Percentiles rank a stretch among this genome's conserved stretches.
Evolutionary conservation across 2,329 filamentous ascomycete species (phyloP).

Genomic region (Microthyrium microscopicum): DNA sequence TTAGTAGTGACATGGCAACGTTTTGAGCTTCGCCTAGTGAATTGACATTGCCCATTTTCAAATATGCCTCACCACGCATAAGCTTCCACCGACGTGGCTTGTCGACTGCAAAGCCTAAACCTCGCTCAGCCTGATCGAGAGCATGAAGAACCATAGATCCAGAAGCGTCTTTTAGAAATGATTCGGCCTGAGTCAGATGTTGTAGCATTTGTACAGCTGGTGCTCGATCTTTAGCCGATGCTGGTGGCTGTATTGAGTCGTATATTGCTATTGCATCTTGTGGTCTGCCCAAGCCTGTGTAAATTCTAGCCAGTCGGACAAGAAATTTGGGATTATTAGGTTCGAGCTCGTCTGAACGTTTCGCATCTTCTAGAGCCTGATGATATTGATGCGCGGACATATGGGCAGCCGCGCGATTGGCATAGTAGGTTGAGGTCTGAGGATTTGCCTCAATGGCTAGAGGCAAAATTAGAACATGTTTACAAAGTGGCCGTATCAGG

Average conservation of each 20-base stretch:
- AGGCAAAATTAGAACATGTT: conserved; percentile 3
- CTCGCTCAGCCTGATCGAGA: conserved; percentile 74
- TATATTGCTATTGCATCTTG: conserved; percentile 76
- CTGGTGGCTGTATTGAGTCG: conserved; percentile 59
- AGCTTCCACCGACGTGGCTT: conserved; percentile 88
- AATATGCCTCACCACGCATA: conserved; percentile 76
- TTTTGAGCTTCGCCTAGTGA: conserved; percentile 83
- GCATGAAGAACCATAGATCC: conserved; percentile 88
- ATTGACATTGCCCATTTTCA: conserved; percentile 85
- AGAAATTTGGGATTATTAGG: conserved; percentile 76
- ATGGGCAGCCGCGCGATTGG: conserved; percentile 86
- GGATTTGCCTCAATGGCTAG: conserved; percentile 78
- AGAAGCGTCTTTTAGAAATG: conserved; percentile 55
- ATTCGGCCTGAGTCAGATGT: conserved; percentile 64
- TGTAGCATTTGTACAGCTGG: conserved; percentile 72
- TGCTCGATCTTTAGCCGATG: conserved; percentile 70
- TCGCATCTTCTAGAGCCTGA: conserved; percentile 74
- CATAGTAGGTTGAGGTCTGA: conserved; percentile 73
- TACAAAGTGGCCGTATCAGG: not conserved
- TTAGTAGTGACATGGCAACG: conserved; percentile 72
- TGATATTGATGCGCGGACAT: conserved; percentile 72
- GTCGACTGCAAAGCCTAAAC: conserved; percentile 55
- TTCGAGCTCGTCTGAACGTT: conserved; percentile 65
- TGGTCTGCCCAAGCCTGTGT: conserved; percentile 72
- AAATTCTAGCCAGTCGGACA: conserved; percentile 73